A percentile compares a stretch with the other conserved stretches of the same genome.
Evolutionary conservation across 2,329 filamentous ascomycete species (phyloP).

Genomic region (Stagonosporopsis rhizophila): DNA sequence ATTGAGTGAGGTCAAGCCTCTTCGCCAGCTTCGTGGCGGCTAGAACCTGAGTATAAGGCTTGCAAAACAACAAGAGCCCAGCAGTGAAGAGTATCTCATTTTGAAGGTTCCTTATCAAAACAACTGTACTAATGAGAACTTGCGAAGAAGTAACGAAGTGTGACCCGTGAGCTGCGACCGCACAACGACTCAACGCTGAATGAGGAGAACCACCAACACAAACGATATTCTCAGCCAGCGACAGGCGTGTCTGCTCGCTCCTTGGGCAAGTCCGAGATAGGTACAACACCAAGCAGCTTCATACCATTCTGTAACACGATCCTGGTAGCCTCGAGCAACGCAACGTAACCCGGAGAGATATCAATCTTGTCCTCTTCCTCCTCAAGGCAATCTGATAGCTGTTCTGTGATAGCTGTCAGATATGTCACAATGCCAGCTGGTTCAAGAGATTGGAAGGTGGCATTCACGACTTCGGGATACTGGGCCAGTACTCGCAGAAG

Average conservation of each 20-base stretch:
- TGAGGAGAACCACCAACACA: background rate
- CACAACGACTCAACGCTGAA: background rate
- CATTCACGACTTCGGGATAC: conserved; percentile 40
- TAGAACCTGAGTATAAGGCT: too few relatives aligned
- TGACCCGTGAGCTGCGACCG: background rate
- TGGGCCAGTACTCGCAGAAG: conserved; percentile 39
- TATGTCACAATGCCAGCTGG: conserved; percentile 38
- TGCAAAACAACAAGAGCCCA: too few relatives aligned
- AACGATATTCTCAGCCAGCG: background rate
- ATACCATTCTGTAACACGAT: conserved; percentile 43
- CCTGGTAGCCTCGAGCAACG: conserved; percentile 37
- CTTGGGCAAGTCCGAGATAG: conserved; percentile 17
- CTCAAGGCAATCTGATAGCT: conserved; percentile 33
- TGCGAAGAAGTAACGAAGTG: background rate
- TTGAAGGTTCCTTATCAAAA: background rate
- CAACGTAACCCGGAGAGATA: conserved; percentile 27
- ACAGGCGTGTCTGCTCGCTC: conserved; percentile 40
- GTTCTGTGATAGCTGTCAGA: conserved; percentile 35
- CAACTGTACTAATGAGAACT: background rate
- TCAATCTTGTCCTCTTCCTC: conserved; percentile 24
- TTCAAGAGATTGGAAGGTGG: conserved; percentile 37
- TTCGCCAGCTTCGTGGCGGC: too few relatives aligned
- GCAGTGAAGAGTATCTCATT: background rate
- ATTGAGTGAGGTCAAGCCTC: too few relatives aligned
- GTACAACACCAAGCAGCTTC: conserved; percentile 37